A percentile compares a stretch with the other conserved stretches of the same genome.
Evolutionary conservation across 371 early-diverging fungal genomes (phyloP).

Genomic region (Smittium culicis): DNA sequence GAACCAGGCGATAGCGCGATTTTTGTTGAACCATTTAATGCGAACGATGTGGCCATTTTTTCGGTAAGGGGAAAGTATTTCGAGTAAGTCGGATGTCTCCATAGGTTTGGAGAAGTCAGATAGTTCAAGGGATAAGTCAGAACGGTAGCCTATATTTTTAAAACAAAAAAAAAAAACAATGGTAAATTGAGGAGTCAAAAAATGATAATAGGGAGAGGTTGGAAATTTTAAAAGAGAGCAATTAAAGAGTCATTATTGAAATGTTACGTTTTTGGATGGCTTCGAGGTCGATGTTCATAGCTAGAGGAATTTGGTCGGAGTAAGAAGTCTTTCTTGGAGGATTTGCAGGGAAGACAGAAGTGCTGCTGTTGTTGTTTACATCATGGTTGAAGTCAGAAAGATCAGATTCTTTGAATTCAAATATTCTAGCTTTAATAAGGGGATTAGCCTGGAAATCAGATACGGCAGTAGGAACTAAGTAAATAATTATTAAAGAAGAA

Average conservation of each 20-base stretch:
- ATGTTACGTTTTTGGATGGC: conserved; percentile 30
- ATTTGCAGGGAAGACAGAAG: background rate
- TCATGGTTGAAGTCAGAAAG: conserved; percentile 27
- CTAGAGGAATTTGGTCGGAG: conserved; percentile 5
- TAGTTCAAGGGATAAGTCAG: conserved; percentile 31
- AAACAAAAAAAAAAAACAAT: conserved; percentile 10
- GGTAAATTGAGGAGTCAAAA: background rate
- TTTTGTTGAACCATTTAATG: conserved; percentile 35
- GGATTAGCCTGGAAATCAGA: conserved; percentile 22
- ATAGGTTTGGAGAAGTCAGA: conserved; percentile 30
- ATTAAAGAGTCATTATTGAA: background rate
- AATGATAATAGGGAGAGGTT: no score
- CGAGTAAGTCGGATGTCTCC: conserved; percentile 30
- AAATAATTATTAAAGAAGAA: background rate
- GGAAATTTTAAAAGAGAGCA: no score
- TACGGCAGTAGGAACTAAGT: conserved; percentile 11
- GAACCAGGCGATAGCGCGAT: conserved; percentile 33
- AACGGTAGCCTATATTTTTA: conserved; percentile 24
- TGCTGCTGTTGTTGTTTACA: background rate
- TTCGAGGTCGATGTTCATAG: conserved; percentile 5
- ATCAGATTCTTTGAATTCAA: conserved; percentile 21
- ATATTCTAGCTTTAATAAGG: conserved; percentile 24
- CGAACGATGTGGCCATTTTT: conserved; percentile 31
- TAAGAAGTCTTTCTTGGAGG: background rate
- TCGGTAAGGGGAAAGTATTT: conserved; percentile 25